Evolutionary conservation across 1,284 basidiomycete genomes (phyloP).

Genomic region (Hemileccinum hortonii): DNA sequence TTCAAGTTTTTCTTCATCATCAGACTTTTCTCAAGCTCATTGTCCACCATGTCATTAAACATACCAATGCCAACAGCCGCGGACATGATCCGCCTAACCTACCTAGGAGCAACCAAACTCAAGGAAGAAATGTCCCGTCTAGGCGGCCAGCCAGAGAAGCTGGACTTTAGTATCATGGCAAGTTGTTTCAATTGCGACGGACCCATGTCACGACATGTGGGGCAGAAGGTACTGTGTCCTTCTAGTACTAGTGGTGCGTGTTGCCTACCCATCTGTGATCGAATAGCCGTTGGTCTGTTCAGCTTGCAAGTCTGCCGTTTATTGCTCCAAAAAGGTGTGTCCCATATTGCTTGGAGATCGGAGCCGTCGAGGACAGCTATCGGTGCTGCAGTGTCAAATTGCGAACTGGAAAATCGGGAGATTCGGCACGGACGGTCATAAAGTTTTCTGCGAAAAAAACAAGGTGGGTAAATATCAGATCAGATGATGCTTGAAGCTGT

Average conservation of each 20-base stretch:
- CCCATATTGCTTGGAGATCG: background rate
- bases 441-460: constrained; percentile 36
- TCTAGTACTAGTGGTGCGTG: background rate
- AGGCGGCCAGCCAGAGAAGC: constrained; percentile 28
- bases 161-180: constrained; percentile 28
- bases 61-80: constrained; percentile 22
- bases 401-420: constrained; percentile 31
- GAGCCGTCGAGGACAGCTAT: background rate
- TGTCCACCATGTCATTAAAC: constrained; percentile 22
- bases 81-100: constrained; percentile 30
- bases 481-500: background rate
- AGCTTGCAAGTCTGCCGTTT: constrained; percentile 29
- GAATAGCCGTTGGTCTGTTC: constrained; percentile 30
- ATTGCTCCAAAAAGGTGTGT: constrained; percentile 32
- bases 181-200: constrained; percentile 23
- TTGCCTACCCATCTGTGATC: constrained; percentile 1
- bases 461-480: constrained; percentile 28
- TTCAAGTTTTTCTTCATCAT: background rate
- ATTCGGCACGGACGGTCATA: constrained; percentile 34
- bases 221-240: constrained; percentile 20
- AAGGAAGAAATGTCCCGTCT: constrained; percentile 27
- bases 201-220: constrained; percentile 7
- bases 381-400: constrained; percentile 28
- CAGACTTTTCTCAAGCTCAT: background rate
- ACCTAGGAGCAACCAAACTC: constrained; percentile 30